Evolutionary conservation across 2,329 filamentous ascomycete species (phyloP).

Genomic region (Biscogniauxia mediterranea): DNA sequence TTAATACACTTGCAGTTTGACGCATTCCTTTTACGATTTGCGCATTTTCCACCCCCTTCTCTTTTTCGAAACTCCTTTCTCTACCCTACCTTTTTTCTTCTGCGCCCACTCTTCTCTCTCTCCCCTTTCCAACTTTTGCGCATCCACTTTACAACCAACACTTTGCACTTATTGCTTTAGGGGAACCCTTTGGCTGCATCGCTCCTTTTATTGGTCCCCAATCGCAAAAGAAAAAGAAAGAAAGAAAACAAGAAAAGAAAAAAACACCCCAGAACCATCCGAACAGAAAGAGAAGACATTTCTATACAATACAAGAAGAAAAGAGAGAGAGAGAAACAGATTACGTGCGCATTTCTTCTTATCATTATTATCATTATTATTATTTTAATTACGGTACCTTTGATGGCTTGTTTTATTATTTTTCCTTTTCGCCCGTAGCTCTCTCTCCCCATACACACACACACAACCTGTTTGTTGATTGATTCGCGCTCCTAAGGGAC

Average conservation of each 20-base stretch:
- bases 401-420: constrained; percentile 7
- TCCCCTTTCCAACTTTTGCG: background rate
- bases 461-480: background rate
- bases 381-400: background rate
- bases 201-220: background rate
- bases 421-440: constrained; percentile 12
- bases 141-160: background rate
- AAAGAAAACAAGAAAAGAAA: too few species aligned
- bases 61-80: background rate
- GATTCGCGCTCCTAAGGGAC: background rate
- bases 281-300: background rate
- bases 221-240: background rate
- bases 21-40: constrained; percentile 5
- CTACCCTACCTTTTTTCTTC: background rate
- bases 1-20: constrained; percentile 2
- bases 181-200: background rate
- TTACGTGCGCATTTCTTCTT: constrained; percentile 12
- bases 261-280: too few species aligned
- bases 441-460: too few species aligned
- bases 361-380: too few species aligned
- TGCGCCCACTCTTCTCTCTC: background rate
- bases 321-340: constrained; percentile 4
- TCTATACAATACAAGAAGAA: too few species aligned
- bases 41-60: background rate
- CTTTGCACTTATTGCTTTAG: background rate